phyloP scores from a whole-genome alignment of 2,329 filamentous ascomycete species.

The Trichoderma atrobrunneum region DNA sequence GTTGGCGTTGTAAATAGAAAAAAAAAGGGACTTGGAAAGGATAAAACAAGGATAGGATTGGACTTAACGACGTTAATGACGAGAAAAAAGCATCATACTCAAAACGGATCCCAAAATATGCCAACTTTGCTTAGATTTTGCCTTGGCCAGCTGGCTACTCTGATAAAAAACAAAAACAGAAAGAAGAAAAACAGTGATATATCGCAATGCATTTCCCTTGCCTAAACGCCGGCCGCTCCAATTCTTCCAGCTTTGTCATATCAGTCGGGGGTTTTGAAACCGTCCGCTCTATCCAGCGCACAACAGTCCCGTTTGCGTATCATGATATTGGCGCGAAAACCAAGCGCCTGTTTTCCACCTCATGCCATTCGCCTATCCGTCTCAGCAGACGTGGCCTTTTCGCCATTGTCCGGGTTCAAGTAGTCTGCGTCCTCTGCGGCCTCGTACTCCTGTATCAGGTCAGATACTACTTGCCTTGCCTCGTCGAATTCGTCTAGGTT shows the following conservation, averaged over 20 bases:
- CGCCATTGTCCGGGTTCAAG: conserved; percentile 67
- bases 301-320: not conserved
- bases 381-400: conserved; percentile 51
- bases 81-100: not conserved
- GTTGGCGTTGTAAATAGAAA: conserved; percentile 39
- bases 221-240: conserved; percentile 13
- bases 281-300: not conserved
- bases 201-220: conserved; percentile 5
- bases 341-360: not conserved
- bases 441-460: conserved; percentile 92
- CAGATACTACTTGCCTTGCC: conserved; percentile 83
- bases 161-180: not conserved
- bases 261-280: not conserved
- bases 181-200: not conserved
- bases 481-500: conserved; percentile 94
- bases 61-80: not conserved
- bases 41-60: not conserved
- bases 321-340: not conserved
- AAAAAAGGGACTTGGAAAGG: not conserved
- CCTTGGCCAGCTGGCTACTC: not conserved
- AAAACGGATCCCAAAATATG: not conserved
- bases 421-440: conserved; percentile 91
- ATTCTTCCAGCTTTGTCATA: not conserved
- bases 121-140: not conserved
- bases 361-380: conserved; percentile 49